A percentile compares a stretch with the other conserved stretches of the same genome.
Evolutionary conservation across 2,329 filamentous ascomycete species (phyloP).

Genomic region (Scedosporium boydii): DNA sequence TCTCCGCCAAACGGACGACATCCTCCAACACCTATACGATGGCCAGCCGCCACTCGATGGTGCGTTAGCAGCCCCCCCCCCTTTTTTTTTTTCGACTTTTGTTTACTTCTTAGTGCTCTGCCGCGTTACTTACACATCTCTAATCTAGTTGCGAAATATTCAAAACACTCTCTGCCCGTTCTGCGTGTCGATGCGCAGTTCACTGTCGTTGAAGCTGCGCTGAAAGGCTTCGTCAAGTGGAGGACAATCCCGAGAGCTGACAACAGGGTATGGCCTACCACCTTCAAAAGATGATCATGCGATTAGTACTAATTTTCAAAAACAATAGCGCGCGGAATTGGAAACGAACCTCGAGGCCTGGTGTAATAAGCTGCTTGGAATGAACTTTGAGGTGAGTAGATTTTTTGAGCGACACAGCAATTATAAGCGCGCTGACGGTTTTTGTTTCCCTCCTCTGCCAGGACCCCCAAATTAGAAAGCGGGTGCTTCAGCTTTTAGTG

Average conservation of each 20-base stretch:
- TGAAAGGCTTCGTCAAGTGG: conserved; percentile 87
- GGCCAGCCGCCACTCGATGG: conserved; percentile 58
- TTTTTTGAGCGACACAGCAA: not conserved
- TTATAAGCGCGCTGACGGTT: not conserved
- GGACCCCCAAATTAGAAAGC: conserved; percentile 76
- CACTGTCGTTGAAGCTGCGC: conserved; percentile 75
- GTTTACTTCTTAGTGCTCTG: not conserved
- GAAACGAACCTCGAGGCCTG: conserved; percentile 59
- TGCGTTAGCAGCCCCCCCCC: conserved; percentile 23
- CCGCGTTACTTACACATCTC: not conserved
- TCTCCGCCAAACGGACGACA: conserved; percentile 64
- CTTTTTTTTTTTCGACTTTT: not conserved
- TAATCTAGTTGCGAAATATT: conserved; percentile 42
- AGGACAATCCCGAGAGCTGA: conserved; percentile 22
- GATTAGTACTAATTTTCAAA: not conserved
- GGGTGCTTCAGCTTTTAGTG: conserved; percentile 72
- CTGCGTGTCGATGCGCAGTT: conserved; percentile 82
- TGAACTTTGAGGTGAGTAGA: conserved; percentile 52
- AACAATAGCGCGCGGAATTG: conserved; percentile 27
- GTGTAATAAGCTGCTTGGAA: conserved; percentile 61
- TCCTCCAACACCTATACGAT: conserved; percentile 68
- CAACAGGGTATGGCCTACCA: conserved; percentile 17
- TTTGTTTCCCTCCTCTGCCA: conserved; percentile 14
- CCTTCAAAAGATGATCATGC: conserved; percentile 10
- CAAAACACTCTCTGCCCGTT: conserved; percentile 61